phyloP scores from a whole-genome alignment of 768 basidiomycete genomes.

The Pleurotus citrinopileatus region DNA sequence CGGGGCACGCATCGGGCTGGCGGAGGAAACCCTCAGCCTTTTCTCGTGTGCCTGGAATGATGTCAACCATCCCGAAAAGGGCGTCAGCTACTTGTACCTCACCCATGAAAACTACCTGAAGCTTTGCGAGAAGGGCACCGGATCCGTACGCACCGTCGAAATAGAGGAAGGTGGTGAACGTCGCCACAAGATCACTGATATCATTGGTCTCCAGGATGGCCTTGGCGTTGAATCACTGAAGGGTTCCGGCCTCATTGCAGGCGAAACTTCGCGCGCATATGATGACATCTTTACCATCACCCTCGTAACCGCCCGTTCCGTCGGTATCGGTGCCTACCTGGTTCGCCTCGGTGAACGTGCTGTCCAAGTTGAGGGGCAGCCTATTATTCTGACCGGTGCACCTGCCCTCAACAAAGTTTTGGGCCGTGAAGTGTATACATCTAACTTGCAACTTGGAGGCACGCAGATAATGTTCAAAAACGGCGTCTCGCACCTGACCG shows the following conservation, averaged over 20 bases:
- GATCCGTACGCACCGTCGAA: slow-evolving; percentile 78
- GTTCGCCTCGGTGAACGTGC: slow-evolving; percentile 97
- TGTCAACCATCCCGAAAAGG: slow-evolving; percentile 82
- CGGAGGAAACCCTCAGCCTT: slow-evolving; percentile 84
- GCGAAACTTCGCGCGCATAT: slow-evolving; percentile 97
- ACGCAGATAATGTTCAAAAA: slow-evolving; percentile 99
- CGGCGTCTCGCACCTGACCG: slow-evolving; percentile 95
- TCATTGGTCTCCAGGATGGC: slow-evolving; percentile 97
- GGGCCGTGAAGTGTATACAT: slow-evolving; percentile 98
- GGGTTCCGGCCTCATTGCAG: slow-evolving; percentile 97
- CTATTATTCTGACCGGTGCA: slow-evolving; percentile 98
- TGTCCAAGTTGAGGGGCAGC: slow-evolving; percentile 98
- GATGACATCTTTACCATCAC: slow-evolving; percentile 99
- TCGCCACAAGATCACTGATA: slow-evolving; percentile 92
- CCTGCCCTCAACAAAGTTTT: slow-evolving; percentile 97
- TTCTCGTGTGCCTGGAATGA: slow-evolving; percentile 95
- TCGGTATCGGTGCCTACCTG: slow-evolving; percentile 98
- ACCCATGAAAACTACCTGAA: slow-evolving; percentile 89
- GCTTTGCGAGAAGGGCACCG: slow-evolving; percentile 80
- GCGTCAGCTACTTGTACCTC: slow-evolving; percentile 93
- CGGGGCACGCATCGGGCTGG: slow-evolving; percentile 93
- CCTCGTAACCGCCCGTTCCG: slow-evolving; percentile 96
- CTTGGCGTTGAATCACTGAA: slow-evolving; percentile 94
- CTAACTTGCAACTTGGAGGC: slow-evolving; percentile 96
- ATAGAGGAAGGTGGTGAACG: slow-evolving; percentile 84